Evolutionary conservation across 805 yeast genomes (phyloP).

Genomic region (Candida bentonensis): DNA sequence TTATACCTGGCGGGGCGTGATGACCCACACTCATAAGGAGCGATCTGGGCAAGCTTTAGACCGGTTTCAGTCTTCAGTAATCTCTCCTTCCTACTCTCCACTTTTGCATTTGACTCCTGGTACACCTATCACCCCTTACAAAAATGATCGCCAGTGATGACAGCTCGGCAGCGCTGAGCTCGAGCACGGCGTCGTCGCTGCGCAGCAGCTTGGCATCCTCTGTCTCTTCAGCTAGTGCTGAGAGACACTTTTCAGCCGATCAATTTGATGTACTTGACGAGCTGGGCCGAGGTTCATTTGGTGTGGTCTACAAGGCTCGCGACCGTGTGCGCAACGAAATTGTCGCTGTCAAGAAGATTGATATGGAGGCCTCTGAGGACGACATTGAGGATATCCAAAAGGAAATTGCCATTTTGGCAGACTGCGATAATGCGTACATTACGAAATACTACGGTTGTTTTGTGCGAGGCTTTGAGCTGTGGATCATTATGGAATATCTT

Average conservation of each 20-base stretch:
- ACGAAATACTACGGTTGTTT: conserved; percentile 62
- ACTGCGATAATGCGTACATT: conserved; percentile 47
- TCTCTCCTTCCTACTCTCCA: not conserved
- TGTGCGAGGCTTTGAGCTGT: conserved; percentile 50
- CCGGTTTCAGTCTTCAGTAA: not conserved
- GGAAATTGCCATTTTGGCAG: conserved; percentile 56
- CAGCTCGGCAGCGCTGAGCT: conserved; percentile 4
- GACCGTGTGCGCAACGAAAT: conserved; percentile 26
- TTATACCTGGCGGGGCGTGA: not conserved
- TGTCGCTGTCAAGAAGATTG: conserved; percentile 34
- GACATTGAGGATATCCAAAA: conserved; percentile 61
- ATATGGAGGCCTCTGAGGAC: conserved; percentile 50
- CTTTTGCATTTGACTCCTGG: not conserved
- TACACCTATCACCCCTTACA: not conserved
- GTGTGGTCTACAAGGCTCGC: conserved; percentile 55
- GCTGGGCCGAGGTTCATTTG: conserved; percentile 69
- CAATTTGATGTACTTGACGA: conserved; percentile 38
- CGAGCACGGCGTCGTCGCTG: conserved; percentile 2
- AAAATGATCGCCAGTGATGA: conserved; percentile 1
- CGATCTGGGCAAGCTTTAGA: not conserved
- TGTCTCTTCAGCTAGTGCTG: conserved; percentile 6
- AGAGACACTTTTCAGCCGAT: conserved; percentile 20
- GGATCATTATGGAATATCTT: conserved; percentile 74
- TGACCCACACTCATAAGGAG: not conserved
- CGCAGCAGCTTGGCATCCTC: conserved; percentile 6